Evolutionary conservation across 306 rosid species (phyloP).

Genomic region (Dalbergia cochinchinensis): DNA sequence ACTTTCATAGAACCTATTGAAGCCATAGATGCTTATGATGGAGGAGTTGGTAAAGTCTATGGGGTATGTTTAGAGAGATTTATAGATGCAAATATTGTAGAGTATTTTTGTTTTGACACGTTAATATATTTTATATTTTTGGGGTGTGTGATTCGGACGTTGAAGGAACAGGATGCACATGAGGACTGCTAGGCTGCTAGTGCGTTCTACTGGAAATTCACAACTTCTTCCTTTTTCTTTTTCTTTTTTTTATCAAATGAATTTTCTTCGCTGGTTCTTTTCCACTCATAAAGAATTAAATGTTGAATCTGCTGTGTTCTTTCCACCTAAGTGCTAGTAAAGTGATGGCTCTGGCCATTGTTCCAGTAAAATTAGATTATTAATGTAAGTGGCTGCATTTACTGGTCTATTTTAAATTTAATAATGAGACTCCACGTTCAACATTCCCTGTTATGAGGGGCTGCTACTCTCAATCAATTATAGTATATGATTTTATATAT

Average conservation of each 20-base stretch:
- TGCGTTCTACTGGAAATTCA: not conserved
- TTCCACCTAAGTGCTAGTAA: constrained; percentile 2
- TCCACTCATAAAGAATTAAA: too few relatives aligned
- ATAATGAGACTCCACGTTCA: not conserved
- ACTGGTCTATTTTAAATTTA: constrained; percentile 32
- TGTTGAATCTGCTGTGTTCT: not conserved
- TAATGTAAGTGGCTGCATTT: not conserved
- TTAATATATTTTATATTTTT: constrained; percentile 32
- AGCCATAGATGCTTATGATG: constrained; percentile 59
- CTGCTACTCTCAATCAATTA: constrained; percentile 34
- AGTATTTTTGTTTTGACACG: constrained; percentile 38
- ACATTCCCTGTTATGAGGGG: not conserved
- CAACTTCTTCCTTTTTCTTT: not conserved
- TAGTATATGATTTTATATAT: not conserved
- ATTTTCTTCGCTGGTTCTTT: constrained; percentile 9
- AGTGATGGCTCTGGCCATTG: not conserved
- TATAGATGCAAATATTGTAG: constrained; percentile 27
- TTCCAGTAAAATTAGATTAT: not conserved
- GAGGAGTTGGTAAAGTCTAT: not conserved
- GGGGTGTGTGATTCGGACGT: not conserved
- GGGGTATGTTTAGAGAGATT: constrained; percentile 6
- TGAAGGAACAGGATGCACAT: constrained; percentile 37
- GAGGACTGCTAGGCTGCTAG: not conserved
- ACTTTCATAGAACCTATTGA: constrained; percentile 56
- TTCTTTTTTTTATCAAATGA: not conserved